These are phyloP conservation scores for Neurospora cerealis DNA, from an alignment of 495 filamentous ascomycete genomes.

Conservation along the genomic window DNA sequence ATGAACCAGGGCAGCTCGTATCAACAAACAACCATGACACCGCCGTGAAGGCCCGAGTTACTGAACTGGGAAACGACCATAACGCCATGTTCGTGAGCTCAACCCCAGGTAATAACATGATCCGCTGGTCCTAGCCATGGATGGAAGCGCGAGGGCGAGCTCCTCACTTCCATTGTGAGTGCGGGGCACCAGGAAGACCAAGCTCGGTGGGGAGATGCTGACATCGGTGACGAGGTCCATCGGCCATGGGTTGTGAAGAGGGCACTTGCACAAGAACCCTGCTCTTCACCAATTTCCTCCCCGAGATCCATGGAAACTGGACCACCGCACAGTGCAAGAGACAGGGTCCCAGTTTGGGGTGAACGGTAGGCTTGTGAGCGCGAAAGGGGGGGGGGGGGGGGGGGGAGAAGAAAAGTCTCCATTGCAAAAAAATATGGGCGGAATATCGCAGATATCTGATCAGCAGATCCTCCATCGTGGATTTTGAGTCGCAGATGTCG, in stretches of 20 bases:
- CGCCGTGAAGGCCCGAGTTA: background rate
- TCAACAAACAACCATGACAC: background rate
- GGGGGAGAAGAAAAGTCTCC: too few species aligned
- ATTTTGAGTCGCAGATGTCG: background rate
- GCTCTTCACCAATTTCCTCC: background rate
- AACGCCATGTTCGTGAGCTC: background rate
- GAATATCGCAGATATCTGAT: background rate
- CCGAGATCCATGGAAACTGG: background rate
- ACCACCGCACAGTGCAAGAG: background rate
- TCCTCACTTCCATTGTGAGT: slow-evolving; percentile 3
- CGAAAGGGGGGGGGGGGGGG: too few species aligned
- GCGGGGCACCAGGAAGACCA: slow-evolving; percentile 12
- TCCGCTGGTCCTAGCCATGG: background rate
- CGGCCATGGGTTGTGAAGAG: slow-evolving; percentile 7
- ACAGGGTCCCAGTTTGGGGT: background rate
- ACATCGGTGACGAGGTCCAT: slow-evolving; percentile 9
- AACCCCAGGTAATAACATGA: background rate
- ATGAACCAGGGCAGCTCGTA: background rate
- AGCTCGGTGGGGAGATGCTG: slow-evolving; percentile 16
- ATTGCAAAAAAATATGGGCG: too few species aligned
- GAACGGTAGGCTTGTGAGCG: background rate
- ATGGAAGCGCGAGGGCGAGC: background rate
- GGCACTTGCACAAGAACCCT: slow-evolving; percentile 2
- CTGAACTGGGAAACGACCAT: background rate
- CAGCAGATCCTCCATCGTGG: background rate